phyloP scores from a whole-genome alignment of 192 early-diverging fungal species.

The Dissophora globulifera region DNA sequence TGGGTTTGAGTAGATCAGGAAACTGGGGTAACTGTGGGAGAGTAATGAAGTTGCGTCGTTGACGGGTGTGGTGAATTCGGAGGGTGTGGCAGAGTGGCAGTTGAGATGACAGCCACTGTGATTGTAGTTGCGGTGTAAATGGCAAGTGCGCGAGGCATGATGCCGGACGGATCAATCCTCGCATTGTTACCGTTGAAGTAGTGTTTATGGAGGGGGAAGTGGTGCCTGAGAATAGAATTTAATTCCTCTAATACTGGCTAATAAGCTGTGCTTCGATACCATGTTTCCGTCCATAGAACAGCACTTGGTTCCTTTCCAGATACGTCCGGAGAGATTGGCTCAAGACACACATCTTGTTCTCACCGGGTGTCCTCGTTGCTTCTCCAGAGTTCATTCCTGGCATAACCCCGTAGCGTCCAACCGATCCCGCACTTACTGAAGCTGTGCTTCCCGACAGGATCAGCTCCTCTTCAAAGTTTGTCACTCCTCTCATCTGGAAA shows the following conservation, averaged over 20 bases:
- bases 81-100: no score
- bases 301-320: constrained; percentile 37
- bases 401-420: constrained; percentile 10
- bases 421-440: background rate
- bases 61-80: no score
- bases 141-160: no score
- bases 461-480: constrained; percentile 42
- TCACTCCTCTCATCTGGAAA: constrained; percentile 38
- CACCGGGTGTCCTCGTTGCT: constrained; percentile 5
- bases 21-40: constrained; percentile 26
- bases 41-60: constrained; percentile 22
- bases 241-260: constrained; percentile 1
- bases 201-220: no score
- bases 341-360: constrained; percentile 21
- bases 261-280: constrained; percentile 26
- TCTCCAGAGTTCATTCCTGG: background rate
- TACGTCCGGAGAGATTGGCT: constrained; percentile 17
- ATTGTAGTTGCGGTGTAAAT: no score
- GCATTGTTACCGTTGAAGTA: no score
- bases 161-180: no score
- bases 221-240: no score
- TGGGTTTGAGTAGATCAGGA: constrained; percentile 31
- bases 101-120: no score
- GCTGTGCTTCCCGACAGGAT: background rate
- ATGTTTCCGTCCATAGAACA: constrained; percentile 39